These are phyloP conservation scores for Orbilia quercus DNA, from an alignment of 2,329 filamentous ascomycete genomes.

Conservation along the genomic window DNA sequence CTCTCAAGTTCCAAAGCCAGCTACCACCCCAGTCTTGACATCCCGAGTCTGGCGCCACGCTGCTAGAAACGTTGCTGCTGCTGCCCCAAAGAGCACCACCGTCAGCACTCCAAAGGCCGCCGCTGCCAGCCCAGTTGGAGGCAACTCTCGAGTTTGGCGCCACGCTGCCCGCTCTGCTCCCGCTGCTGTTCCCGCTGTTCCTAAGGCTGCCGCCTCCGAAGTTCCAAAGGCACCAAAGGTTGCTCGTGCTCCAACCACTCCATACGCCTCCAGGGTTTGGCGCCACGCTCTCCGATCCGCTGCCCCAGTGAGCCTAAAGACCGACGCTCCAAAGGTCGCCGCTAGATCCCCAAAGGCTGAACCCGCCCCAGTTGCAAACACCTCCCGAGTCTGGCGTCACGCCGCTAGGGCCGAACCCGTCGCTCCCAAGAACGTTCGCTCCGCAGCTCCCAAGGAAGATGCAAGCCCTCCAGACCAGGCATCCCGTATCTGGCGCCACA, in stretches of 20 bases:
- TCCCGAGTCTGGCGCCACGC: slow-evolving; percentile 9
- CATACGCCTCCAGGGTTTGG: not conserved
- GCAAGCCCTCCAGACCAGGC: not conserved
- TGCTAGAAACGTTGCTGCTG: not conserved
- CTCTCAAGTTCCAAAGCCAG: not conserved
- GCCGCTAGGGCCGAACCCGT: not conserved
- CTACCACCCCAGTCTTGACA: not conserved
- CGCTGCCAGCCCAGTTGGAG: not conserved
- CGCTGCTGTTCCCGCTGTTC: too few relatives aligned
- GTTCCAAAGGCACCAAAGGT: slow-evolving; percentile 17
- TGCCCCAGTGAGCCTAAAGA: not conserved
- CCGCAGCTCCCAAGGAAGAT: slow-evolving; percentile 9
- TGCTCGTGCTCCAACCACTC: not conserved
- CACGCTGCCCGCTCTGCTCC: slow-evolving; percentile 6
- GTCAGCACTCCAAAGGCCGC: not conserved
- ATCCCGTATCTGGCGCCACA: slow-evolving; percentile 12
- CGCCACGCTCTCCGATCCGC: not conserved
- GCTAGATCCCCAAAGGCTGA: slow-evolving; percentile 1
- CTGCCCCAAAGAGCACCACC: slow-evolving; percentile 1
- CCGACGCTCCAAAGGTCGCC: slow-evolving; percentile 10
- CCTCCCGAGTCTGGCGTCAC: slow-evolving; percentile 19
- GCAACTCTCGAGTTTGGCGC: slow-evolving; percentile 13
- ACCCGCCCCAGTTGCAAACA: not conserved
- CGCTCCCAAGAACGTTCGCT: slow-evolving; percentile 5
- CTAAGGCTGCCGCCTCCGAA: not conserved